Conservation (phyloP, 352 stramenopile genomes). For the Pythium oligandrum region DNA sequence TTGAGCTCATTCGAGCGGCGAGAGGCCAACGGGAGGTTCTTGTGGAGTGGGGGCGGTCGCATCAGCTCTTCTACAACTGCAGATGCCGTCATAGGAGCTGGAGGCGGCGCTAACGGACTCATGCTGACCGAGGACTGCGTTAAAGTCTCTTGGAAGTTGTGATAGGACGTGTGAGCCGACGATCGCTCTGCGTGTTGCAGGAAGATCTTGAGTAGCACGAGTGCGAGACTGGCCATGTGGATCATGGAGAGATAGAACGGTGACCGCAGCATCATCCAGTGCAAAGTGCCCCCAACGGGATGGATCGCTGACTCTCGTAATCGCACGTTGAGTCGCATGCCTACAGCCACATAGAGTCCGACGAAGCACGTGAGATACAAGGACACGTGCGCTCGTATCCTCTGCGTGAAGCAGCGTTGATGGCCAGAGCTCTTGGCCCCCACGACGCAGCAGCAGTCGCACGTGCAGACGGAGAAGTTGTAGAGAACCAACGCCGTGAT, state of each 20-base stretch:
- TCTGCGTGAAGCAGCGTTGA: constrained; percentile 37
- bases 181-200: constrained; percentile 43
- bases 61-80: constrained; percentile 31
- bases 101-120: neutral
- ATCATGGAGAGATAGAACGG: constrained; percentile 58
- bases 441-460: constrained; percentile 66
- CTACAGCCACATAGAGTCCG: constrained; percentile 48
- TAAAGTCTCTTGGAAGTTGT: too few species aligned
- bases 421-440: constrained; percentile 29
- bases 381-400: constrained; percentile 46
- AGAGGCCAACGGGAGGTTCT: constrained; percentile 4
- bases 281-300: constrained; percentile 63
- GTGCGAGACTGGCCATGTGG: constrained; percentile 55
- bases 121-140: neutral
- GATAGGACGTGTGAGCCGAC: neutral
- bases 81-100: neutral
- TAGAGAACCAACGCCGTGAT: constrained; percentile 36
- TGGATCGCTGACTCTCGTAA: constrained; percentile 72
- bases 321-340: constrained; percentile 64
- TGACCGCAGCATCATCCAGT: constrained; percentile 64
- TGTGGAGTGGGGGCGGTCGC: constrained; percentile 21
- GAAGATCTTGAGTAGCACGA: constrained; percentile 72
- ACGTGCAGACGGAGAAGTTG: constrained; percentile 53
- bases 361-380: constrained; percentile 45
- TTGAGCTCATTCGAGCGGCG: neutral